Percentiles rank a stretch among this genome's conserved stretches.
These are phyloP conservation scores for Volvox reticuliferus DNA, from an alignment of 139 green algal genomes.

Conservation along the genomic window DNA sequence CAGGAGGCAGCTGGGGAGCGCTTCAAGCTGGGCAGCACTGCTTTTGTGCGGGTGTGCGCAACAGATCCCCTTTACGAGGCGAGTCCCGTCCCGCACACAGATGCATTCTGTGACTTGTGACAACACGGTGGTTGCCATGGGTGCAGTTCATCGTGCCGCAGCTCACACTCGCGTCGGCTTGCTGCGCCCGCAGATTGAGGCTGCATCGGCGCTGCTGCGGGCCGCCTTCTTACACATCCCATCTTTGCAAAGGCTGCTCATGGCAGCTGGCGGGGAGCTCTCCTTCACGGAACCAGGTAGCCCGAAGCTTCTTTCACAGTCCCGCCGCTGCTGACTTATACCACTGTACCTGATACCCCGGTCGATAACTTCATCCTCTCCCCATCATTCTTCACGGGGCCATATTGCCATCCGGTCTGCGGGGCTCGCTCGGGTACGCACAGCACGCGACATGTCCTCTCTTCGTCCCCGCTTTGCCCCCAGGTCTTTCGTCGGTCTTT, in stretches of 20 bases:
- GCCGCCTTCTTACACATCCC: conserved; percentile 42
- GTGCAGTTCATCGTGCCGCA: neutral
- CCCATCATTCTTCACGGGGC: no score
- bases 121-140: neutral
- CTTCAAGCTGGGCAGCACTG: conserved; percentile 33
- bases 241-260: conserved; percentile 40
- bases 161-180: neutral
- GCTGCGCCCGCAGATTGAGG: conserved; percentile 47
- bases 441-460: no score
- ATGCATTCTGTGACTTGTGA: neutral
- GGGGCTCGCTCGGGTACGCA: no score
- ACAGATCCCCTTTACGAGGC: conserved; percentile 14
- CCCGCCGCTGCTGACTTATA: no score
- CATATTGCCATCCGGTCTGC: no score
- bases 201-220: conserved; percentile 42
- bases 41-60: conserved; percentile 34
- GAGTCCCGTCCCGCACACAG: neutral
- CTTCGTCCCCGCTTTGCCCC: neutral
- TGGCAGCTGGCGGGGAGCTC: conserved; percentile 53
- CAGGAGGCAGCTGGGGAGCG: conserved; percentile 8
- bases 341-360: no score
- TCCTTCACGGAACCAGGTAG: conserved; percentile 37
- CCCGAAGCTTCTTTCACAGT: no score
- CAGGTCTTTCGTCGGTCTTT: conserved; percentile 35
- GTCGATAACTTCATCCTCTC: no score